These are phyloP conservation scores for Parietaria judaica DNA, from an alignment of 306 rosid genomes.

Conservation along the genomic window DNA sequence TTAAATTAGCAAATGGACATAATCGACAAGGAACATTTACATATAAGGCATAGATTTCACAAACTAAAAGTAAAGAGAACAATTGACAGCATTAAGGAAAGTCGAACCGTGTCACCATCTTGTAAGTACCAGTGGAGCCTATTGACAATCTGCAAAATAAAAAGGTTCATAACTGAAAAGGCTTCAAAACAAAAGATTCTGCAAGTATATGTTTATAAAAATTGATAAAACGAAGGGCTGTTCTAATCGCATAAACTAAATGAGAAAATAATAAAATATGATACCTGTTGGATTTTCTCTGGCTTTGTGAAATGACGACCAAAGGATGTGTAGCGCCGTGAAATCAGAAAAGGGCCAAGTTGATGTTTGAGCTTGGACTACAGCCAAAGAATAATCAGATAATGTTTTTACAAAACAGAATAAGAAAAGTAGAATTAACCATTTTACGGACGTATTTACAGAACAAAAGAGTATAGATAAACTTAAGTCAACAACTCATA, in stretches of 20 bases:
- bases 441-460: too few species aligned
- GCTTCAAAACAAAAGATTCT: slow-evolving; percentile 2
- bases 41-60: too few species aligned
- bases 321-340: slow-evolving; percentile 82
- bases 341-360: slow-evolving; percentile 59
- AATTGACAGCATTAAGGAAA: not conserved
- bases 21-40: too few species aligned
- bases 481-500: not conserved
- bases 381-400: slow-evolving; percentile 27
- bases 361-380: slow-evolving; percentile 66
- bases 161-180: slow-evolving; percentile 20
- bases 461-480: not conserved
- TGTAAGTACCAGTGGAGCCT: slow-evolving; percentile 67
- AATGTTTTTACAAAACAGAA: slow-evolving; percentile 6
- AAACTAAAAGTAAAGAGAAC: too few species aligned
- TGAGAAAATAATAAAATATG: slow-evolving; percentile 4
- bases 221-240: too few species aligned
- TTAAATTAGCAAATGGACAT: too few species aligned
- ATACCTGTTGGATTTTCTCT: slow-evolving; percentile 84
- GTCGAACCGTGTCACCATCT: slow-evolving; percentile 65
- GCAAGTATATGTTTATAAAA: not conserved
- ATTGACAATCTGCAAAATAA: slow-evolving; percentile 65
- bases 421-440: not conserved
- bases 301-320: slow-evolving; percentile 88
- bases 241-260: too few species aligned